A percentile compares a stretch with the other conserved stretches of the same genome.
phyloP scores from a whole-genome alignment of 495 filamentous ascomycete species.

The Tuber indicum region DNA sequence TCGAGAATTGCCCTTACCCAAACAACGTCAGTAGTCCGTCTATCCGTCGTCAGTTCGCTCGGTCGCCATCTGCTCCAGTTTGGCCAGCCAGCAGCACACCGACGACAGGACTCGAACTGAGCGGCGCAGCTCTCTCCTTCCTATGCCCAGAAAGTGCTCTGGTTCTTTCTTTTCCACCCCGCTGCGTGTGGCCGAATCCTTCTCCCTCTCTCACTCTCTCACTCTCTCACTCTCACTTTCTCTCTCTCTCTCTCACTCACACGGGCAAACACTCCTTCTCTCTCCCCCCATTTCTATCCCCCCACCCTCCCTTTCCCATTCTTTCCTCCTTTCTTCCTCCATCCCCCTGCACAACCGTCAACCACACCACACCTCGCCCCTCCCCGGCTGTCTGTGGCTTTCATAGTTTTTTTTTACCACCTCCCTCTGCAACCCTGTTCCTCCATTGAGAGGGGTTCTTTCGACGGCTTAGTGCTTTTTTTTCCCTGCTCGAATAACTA shows the following conservation, averaged over 20 bases:
- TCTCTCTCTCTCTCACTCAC: not conserved
- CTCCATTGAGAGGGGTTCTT: not conserved
- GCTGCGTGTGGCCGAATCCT: not conserved
- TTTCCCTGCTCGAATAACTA: not conserved
- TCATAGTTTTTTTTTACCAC: not conserved
- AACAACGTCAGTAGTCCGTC: not conserved
- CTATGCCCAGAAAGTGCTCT: not conserved
- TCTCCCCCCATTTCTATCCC: not conserved
- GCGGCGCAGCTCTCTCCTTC: not conserved
- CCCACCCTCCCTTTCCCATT: constrained; percentile 17
- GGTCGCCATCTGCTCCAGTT: not conserved
- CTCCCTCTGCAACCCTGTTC: not conserved
- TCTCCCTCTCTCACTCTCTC: not conserved
- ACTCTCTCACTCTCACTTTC: not conserved
- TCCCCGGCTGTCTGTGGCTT: not conserved
- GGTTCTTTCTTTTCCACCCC: not conserved
- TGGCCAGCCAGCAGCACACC: not conserved
- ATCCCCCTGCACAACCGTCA: constrained; percentile 7
- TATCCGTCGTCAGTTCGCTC: not conserved
- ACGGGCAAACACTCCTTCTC: not conserved
- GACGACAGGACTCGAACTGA: not conserved
- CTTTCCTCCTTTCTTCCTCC: constrained; percentile 14
- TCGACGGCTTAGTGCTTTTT: not conserved
- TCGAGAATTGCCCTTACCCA: not conserved
- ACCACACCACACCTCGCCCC: constrained; percentile 5